Percentiles rank a stretch among this genome's conserved stretches.
These are phyloP conservation scores for Licmophora abbreviata DNA, from an alignment of 108 stramenopile genomes.

Conservation along the genomic window DNA sequence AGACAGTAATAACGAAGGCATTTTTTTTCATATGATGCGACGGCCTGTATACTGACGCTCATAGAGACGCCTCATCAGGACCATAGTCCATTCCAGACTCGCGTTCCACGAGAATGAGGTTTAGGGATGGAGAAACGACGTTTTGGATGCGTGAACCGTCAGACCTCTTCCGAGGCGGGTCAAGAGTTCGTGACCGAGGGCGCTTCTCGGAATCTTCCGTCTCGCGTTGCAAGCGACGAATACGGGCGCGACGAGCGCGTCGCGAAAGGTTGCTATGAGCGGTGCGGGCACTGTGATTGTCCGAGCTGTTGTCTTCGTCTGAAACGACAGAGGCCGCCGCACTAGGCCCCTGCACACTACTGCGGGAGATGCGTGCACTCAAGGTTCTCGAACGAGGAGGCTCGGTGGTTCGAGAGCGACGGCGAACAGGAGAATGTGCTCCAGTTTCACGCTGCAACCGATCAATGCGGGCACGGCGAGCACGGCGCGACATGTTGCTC, in stretches of 20 bases:
- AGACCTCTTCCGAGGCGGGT: not conserved
- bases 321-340: conserved; percentile 2
- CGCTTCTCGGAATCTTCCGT: conserved; percentile 1
- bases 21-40: no score
- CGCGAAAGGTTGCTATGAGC: conserved; percentile 1
- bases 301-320: conserved; percentile 2
- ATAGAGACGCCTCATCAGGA: no score
- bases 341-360: no score
- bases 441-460: conserved; percentile 1
- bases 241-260: conserved; percentile 1
- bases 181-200: conserved; percentile 2
- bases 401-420: not conserved
- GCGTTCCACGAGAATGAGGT: no score
- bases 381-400: conserved; percentile 1
- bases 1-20: no score
- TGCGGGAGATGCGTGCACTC: conserved; percentile 1
- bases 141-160: no score
- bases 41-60: no score
- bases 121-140: no score
- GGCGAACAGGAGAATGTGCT: not conserved
- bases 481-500: conserved; percentile 2
- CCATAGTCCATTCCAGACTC: no score
- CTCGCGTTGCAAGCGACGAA: conserved; percentile 1
- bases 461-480: conserved; percentile 1
- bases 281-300: not conserved